These are phyloP conservation scores for Cladosporium sp. DNA, from an alignment of 2,329 filamentous ascomycete genomes.

Conservation along the genomic window DNA sequence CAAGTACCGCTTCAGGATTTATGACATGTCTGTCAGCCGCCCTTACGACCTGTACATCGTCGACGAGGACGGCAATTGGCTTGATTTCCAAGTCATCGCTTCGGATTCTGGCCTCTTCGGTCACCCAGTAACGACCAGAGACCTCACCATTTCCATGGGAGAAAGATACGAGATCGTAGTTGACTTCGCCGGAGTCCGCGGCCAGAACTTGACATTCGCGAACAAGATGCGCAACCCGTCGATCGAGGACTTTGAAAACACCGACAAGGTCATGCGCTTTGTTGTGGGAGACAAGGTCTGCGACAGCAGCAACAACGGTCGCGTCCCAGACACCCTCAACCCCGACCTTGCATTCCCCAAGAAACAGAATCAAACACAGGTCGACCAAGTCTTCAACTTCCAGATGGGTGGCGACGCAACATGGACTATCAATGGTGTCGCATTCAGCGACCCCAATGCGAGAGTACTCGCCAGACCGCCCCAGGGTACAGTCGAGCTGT, in stretches of 20 bases:
- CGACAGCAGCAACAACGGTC: constrained; percentile 42
- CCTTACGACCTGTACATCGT: constrained; percentile 53
- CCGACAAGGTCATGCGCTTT: constrained; percentile 56
- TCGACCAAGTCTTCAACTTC: constrained; percentile 51
- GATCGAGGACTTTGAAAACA: constrained; percentile 54
- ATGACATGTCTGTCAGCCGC: constrained; percentile 52
- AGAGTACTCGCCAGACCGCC: constrained; percentile 52
- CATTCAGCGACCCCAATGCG: constrained; percentile 49
- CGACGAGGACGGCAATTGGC: constrained; percentile 36
- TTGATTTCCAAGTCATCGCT: constrained; percentile 56
- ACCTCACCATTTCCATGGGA: constrained; percentile 54
- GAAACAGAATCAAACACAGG: constrained; percentile 32
- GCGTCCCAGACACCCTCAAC: constrained; percentile 40
- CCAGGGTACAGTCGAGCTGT: constrained; percentile 51
- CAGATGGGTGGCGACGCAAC: constrained; percentile 41
- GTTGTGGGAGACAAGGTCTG: constrained; percentile 45
- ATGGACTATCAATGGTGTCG: constrained; percentile 56
- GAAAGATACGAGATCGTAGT: constrained; percentile 61
- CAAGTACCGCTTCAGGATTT: constrained; percentile 59
- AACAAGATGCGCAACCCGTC: constrained; percentile 29
- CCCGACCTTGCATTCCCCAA: constrained; percentile 37
- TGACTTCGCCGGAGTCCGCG: constrained; percentile 53
- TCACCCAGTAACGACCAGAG: constrained; percentile 44
- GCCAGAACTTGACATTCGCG: constrained; percentile 44
- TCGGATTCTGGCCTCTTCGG: constrained; percentile 56